Evolutionary conservation across 441 rosid species (phyloP).

Genomic region (Pelargonium cotyledonis): DNA sequence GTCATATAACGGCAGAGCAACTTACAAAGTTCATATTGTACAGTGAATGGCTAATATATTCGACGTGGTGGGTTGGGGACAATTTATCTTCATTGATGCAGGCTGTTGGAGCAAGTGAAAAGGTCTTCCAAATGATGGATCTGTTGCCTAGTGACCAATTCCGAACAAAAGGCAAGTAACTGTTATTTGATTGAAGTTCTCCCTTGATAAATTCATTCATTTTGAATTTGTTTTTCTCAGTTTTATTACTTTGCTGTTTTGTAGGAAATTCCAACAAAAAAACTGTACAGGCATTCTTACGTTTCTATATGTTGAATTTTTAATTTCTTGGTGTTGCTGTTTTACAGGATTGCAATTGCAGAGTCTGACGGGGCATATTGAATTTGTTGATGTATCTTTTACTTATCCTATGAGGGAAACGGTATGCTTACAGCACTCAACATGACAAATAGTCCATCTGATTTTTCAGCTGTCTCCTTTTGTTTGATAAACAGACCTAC

Average conservation of each 20-base stretch:
- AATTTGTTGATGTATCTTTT: constrained; percentile 63
- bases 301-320: constrained; percentile 13
- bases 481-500: neutral
- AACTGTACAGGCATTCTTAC: constrained; percentile 8
- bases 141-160: constrained; percentile 76
- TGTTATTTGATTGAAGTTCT: constrained; percentile 10
- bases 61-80: constrained; percentile 98
- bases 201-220: constrained; percentile 1
- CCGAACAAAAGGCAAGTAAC: constrained; percentile 56
- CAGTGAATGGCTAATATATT: constrained; percentile 92
- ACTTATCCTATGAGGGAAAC: constrained; percentile 59
- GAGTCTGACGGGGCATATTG: constrained; percentile 54
- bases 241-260: constrained; percentile 15
- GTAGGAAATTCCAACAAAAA: constrained; percentile 17
- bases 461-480: neutral
- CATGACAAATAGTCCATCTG: constrained; percentile 1
- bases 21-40: constrained; percentile 88
- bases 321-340: constrained; percentile 17
- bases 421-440: constrained; percentile 35
- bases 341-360: constrained; percentile 54
- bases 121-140: constrained; percentile 96
- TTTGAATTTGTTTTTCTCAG: constrained; percentile 13
- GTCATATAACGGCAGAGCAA: constrained; percentile 83
- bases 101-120: constrained; percentile 96
- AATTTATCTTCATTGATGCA: constrained; percentile 84